phyloP scores from a whole-genome alignment of 2,329 filamentous ascomycete genomes.

The Apiospora koreana region DNA sequence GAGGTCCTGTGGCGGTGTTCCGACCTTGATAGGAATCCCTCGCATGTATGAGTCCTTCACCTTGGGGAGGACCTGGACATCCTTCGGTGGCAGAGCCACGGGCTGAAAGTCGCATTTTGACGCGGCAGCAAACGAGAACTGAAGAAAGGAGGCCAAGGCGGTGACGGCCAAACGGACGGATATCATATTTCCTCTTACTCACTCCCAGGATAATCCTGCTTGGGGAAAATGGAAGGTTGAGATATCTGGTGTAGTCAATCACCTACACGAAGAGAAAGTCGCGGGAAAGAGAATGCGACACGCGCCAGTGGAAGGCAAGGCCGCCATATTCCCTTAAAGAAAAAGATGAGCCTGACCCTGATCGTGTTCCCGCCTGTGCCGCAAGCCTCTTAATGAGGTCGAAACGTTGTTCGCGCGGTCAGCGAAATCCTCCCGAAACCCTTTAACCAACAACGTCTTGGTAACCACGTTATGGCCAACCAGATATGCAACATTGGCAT shows the following conservation, averaged over 20 bases:
- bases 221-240: background rate
- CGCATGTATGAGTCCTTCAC: conserved; percentile 29
- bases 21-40: conserved; percentile 27
- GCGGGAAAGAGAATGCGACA: too few species aligned
- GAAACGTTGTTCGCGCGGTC: too few species aligned
- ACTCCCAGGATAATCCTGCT: background rate
- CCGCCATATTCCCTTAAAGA: too few species aligned
- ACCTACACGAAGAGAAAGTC: too few species aligned
- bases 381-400: too few species aligned
- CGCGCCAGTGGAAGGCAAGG: too few species aligned
- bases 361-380: too few species aligned
- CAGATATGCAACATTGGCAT: background rate
- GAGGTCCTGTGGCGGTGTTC: conserved; percentile 28
- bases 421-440: too few species aligned
- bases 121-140: background rate
- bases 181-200: background rate
- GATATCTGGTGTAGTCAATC: background rate
- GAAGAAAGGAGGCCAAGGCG: background rate
- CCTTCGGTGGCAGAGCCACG: conserved; percentile 18
- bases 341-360: too few species aligned
- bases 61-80: conserved; percentile 25
- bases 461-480: background rate
- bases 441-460: background rate
- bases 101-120: background rate
- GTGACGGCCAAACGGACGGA: background rate